A percentile compares a stretch with the other conserved stretches of the same genome.
phyloP scores from a whole-genome alignment of 805 yeast genomes.

The Suhomyces xylopsoci region DNA sequence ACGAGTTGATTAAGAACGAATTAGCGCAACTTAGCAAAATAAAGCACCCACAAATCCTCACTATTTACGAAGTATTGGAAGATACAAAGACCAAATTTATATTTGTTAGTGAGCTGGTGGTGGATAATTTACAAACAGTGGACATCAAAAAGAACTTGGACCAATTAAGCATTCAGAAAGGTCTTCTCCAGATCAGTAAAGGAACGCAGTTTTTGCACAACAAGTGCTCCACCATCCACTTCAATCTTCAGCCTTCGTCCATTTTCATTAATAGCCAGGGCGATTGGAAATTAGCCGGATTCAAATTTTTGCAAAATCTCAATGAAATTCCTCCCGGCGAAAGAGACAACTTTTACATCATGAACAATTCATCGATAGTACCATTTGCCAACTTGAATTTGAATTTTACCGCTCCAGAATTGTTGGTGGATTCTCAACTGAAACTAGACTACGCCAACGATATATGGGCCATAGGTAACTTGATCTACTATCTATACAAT shows the following conservation, averaged over 20 bases:
- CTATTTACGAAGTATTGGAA: constrained; percentile 85
- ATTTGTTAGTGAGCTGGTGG: constrained; percentile 83
- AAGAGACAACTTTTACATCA: constrained; percentile 58
- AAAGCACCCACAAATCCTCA: constrained; percentile 85
- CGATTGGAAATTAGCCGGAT: constrained; percentile 91
- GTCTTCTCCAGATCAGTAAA: constrained; percentile 71
- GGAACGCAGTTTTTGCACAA: constrained; percentile 83
- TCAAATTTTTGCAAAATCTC: constrained; percentile 47
- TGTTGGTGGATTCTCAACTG: constrained; percentile 53
- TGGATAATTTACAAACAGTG: constrained; percentile 47
- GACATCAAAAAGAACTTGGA: constrained; percentile 44
- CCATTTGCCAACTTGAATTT: constrained; percentile 75
- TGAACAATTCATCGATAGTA: constrained; percentile 70
- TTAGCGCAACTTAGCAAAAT: constrained; percentile 71
- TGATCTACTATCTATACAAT: constrained; percentile 69
- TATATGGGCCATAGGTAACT: constrained; percentile 77
- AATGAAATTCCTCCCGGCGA: constrained; percentile 47
- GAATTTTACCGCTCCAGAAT: constrained; percentile 82
- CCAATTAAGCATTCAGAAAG: constrained; percentile 74
- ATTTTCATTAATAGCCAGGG: constrained; percentile 76
- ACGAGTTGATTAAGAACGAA: constrained; percentile 63
- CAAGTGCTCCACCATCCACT: constrained; percentile 69
- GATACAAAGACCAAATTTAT: constrained; percentile 73
- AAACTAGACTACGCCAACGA: constrained; percentile 66
- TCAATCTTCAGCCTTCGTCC: constrained; percentile 75